Conservation (phyloP, 305 asterid genomes). For the Plantago lanceolata region DNA sequence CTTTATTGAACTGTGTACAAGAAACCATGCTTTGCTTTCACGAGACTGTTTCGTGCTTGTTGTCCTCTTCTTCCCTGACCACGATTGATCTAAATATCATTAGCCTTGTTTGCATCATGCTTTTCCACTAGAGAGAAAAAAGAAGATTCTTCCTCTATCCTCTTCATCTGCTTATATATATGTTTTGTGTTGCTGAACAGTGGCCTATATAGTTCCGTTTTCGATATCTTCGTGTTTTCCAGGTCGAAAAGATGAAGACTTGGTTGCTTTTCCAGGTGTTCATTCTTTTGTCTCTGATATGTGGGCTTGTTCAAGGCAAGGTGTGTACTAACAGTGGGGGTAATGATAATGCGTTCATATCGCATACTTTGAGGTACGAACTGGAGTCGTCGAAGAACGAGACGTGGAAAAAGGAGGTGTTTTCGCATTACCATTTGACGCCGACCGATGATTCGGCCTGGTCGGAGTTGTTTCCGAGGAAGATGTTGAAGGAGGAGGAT, state of each 20-base stretch:
- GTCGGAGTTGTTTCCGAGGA: constrained; percentile 63
- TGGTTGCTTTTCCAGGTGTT: constrained; percentile 22
- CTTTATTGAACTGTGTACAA: constrained; percentile 21
- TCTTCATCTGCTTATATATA: background rate
- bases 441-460: constrained; percentile 80
- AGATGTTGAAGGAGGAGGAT: constrained; percentile 58
- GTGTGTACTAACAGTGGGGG: constrained; percentile 53
- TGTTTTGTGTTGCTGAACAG: background rate
- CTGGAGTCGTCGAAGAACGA: constrained; percentile 53
- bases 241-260: constrained; percentile 30
- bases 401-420: constrained; percentile 54
- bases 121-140: background rate
- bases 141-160: constrained; percentile 13
- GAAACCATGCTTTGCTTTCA: constrained; percentile 44
- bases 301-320: constrained; percentile 32
- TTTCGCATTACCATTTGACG: constrained; percentile 64
- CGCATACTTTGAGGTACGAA: constrained; percentile 65
- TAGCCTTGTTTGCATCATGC: constrained; percentile 20
- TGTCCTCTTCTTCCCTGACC: constrained; percentile 27
- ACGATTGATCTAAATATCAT: constrained; percentile 9
- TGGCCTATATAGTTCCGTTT: background rate
- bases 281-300: constrained; percentile 22
- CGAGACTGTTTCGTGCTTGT: constrained; percentile 28
- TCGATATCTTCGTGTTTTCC: background rate
- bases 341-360: constrained; percentile 30